phyloP scores from a whole-genome alignment of 495 filamentous ascomycete species.

The Saxispiralis lemnorum region DNA sequence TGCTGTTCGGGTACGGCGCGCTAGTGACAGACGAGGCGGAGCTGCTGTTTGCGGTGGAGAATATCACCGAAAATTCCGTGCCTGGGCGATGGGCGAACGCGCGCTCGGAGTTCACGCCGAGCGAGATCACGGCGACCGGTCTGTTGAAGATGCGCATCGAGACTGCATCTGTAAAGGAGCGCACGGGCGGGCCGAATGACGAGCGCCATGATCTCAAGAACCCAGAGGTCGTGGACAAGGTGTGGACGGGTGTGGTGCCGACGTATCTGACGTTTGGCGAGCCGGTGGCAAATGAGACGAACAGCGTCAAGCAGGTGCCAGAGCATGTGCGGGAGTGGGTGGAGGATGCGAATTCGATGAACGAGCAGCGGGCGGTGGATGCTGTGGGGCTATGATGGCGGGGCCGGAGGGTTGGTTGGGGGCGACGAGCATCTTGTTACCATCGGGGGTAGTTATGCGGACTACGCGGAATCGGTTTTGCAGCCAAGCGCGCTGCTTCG shows the following conservation, averaged over 20 bases:
- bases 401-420: too few relatives aligned
- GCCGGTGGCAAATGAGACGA: constrained; percentile 47
- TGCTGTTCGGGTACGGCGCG: constrained; percentile 57
- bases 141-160: constrained; percentile 54
- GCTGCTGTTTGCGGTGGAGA: constrained; percentile 66
- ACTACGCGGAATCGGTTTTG: neutral
- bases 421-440: too few relatives aligned
- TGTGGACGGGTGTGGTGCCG: constrained; percentile 80
- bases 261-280: constrained; percentile 46
- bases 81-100: constrained; percentile 50
- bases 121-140: constrained; percentile 62
- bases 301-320: constrained; percentile 42
- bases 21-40: constrained; percentile 35
- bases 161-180: constrained; percentile 63
- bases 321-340: constrained; percentile 44
- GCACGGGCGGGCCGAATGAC: constrained; percentile 51
- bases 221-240: constrained; percentile 37
- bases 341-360: constrained; percentile 17
- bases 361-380: constrained; percentile 14
- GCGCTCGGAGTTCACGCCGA: constrained; percentile 42
- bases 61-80: constrained; percentile 62
- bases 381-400: constrained; percentile 3
- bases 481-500: constrained; percentile 2
- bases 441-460: neutral
- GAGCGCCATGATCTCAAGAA: constrained; percentile 45